phyloP scores from a whole-genome alignment of 2,329 filamentous ascomycete species.

The Fusarium sp. region DNA sequence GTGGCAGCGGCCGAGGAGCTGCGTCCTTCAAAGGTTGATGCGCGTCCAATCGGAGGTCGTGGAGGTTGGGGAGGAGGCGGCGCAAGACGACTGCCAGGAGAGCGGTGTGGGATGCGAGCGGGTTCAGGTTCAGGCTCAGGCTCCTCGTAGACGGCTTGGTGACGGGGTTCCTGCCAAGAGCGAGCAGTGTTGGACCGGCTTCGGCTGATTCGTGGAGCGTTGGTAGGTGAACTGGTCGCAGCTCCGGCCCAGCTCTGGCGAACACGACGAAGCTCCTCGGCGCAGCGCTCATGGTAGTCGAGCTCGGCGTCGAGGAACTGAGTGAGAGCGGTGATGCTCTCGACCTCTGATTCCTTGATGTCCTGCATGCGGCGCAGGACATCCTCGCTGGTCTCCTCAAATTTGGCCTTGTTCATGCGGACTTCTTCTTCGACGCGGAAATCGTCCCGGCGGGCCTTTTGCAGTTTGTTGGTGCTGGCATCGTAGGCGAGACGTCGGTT shows the following conservation, averaged over 20 bases:
- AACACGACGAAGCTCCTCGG: conserved; percentile 77
- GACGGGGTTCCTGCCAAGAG: conserved; percentile 56
- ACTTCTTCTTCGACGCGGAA: conserved; percentile 94
- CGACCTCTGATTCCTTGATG: conserved; percentile 89
- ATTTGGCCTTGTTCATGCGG: conserved; percentile 90
- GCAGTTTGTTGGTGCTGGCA: conserved; percentile 87
- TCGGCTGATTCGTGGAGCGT: conserved; percentile 44
- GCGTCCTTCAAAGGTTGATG: conserved; percentile 54
- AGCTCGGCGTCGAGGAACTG: conserved; percentile 89
- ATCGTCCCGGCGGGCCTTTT: conserved; percentile 93
- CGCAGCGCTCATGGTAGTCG: conserved; percentile 89
- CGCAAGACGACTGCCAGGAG: conserved; percentile 50
- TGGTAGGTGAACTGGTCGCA: conserved; percentile 40
- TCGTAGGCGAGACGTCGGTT: conserved; percentile 90
- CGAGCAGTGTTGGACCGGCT: conserved; percentile 62
- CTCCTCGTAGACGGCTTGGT: conserved; percentile 51
- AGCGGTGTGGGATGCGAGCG: conserved; percentile 59
- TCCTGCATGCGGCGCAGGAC: conserved; percentile 94
- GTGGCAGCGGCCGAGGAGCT: conserved; percentile 28
- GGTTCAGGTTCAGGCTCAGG: conserved; percentile 45
- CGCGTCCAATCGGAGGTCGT: conserved; percentile 52
- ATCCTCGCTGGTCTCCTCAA: conserved; percentile 94
- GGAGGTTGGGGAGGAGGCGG: conserved; percentile 51
- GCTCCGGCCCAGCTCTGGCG: conserved; percentile 58
- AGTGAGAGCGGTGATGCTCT: conserved; percentile 82